Percentiles rank a stretch among this genome's conserved stretches.
phyloP scores from a whole-genome alignment of 2,329 filamentous ascomycete species.

The Huntiella moniliformis region DNA sequence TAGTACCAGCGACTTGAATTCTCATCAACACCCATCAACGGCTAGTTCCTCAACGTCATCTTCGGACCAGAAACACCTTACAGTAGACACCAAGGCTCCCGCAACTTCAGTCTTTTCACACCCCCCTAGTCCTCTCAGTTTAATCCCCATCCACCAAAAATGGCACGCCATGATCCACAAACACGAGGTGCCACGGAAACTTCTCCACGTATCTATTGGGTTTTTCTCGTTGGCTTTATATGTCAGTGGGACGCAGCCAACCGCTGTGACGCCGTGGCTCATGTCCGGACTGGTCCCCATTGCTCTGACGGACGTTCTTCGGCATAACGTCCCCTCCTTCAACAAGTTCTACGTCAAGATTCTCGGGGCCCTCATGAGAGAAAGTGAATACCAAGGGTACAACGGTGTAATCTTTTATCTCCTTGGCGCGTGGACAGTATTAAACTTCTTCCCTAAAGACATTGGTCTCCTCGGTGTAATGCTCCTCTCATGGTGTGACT shows the following conservation, averaged over 20 bases:
- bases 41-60: too few species aligned
- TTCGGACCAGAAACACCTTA: too few species aligned
- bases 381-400: slow-evolving; percentile 83
- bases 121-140: slow-evolving; percentile 76
- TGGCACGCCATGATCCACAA: slow-evolving; percentile 88
- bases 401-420: slow-evolving; percentile 97
- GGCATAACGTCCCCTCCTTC: slow-evolving; percentile 62
- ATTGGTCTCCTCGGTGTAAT: slow-evolving; percentile 76
- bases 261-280: slow-evolving; percentile 65
- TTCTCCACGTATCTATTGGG: slow-evolving; percentile 86
- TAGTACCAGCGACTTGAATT: slow-evolving; percentile 41
- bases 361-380: slow-evolving; percentile 85
- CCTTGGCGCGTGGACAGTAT: slow-evolving; percentile 69
- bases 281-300: slow-evolving; percentile 70
- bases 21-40: too few species aligned
- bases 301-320: slow-evolving; percentile 59
- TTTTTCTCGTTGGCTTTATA: slow-evolving; percentile 86
- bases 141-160: slow-evolving; percentile 87
- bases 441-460: slow-evolving; percentile 83
- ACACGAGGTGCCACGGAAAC: slow-evolving; percentile 89
- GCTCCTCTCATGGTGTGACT: slow-evolving; percentile 93
- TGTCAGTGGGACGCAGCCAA: slow-evolving; percentile 55
- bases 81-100: too few species aligned
- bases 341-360: slow-evolving; percentile 74
- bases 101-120: slow-evolving; percentile 18